A percentile compares a stretch with the other conserved stretches of the same genome.
These are phyloP conservation scores for Nidularia pulvinata DNA, from an alignment of 768 basidiomycete genomes.

Conservation along the genomic window DNA sequence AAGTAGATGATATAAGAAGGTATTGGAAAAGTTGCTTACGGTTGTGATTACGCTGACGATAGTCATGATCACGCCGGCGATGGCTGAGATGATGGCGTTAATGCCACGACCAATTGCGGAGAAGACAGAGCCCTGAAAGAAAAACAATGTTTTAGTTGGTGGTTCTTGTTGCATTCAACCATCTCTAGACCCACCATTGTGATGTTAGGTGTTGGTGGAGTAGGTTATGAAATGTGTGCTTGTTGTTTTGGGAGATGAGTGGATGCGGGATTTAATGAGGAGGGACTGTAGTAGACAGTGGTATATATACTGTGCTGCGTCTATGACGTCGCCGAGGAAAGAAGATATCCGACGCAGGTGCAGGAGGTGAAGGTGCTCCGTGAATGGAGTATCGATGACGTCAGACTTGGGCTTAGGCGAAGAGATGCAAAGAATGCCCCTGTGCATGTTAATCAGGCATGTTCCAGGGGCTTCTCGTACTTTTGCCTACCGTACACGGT, in stretches of 20 bases:
- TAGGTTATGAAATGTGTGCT: background rate
- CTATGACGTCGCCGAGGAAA: background rate
- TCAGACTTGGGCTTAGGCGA: too few species aligned
- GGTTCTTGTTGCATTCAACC: background rate
- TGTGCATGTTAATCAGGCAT: too few species aligned
- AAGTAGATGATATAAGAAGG: background rate
- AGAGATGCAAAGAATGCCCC: too few species aligned
- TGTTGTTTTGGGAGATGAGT: background rate
- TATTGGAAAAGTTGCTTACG: constrained; percentile 32
- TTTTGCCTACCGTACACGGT: too few species aligned
- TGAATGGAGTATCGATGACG: too few species aligned
- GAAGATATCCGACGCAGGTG: background rate
- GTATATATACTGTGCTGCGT: background rate
- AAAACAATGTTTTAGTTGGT: background rate
- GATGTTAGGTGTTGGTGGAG: constrained; percentile 1
- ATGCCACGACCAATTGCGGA: constrained; percentile 66
- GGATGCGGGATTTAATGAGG: background rate
- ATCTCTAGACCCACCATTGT: constrained; percentile 1
- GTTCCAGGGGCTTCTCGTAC: too few species aligned
- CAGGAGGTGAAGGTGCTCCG: too few species aligned
- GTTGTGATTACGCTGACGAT: constrained; percentile 59
- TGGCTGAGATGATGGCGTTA: constrained; percentile 58
- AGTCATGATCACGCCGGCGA: constrained; percentile 57
- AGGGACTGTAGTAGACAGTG: background rate
- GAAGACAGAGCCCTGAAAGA: constrained; percentile 53